Evolutionary conservation across 2,329 filamentous ascomycete genomes (phyloP).

Genomic region (Claviceps pusilla): DNA sequence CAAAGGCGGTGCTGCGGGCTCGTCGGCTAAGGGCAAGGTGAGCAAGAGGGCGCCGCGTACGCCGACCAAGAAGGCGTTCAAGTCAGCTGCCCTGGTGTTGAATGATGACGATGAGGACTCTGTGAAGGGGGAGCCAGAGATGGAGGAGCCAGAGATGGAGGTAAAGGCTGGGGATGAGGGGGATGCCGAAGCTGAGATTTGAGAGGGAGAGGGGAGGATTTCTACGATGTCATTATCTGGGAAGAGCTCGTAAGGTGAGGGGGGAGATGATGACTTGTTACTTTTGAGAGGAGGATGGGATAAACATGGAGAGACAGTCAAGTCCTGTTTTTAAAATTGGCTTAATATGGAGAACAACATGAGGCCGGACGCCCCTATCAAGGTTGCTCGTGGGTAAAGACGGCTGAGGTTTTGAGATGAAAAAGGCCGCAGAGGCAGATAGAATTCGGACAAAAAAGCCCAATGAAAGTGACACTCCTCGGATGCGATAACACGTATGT

Average conservation of each 20-base stretch:
- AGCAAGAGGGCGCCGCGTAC: slow-evolving; percentile 17
- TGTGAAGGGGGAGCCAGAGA: slow-evolving; percentile 5
- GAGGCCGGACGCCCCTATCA: neutral
- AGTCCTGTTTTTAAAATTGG: neutral
- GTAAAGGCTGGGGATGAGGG: slow-evolving; percentile 3
- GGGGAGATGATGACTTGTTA: neutral
- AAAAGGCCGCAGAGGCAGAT: neutral
- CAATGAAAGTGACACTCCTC: neutral
- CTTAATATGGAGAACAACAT: neutral
- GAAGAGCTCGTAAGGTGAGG: no score
- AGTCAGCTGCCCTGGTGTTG: slow-evolving; percentile 6
- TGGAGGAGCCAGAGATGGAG: slow-evolving; percentile 7
- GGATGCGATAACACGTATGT: neutral
- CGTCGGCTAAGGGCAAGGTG: slow-evolving; percentile 13
- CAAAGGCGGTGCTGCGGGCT: slow-evolving; percentile 12
- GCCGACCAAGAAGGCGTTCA: slow-evolving; percentile 17
- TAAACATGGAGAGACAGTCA: neutral
- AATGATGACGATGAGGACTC: slow-evolving; percentile 6
- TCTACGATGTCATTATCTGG: neutral
- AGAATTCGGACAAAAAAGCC: neutral
- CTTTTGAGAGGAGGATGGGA: neutral
- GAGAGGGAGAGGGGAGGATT: neutral
- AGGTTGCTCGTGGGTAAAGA: neutral
- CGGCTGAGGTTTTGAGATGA: neutral
- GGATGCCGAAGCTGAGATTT: neutral